Conservation (phyloP, 768 basidiomycete genomes). For the Heimioporus sp. region DNA sequence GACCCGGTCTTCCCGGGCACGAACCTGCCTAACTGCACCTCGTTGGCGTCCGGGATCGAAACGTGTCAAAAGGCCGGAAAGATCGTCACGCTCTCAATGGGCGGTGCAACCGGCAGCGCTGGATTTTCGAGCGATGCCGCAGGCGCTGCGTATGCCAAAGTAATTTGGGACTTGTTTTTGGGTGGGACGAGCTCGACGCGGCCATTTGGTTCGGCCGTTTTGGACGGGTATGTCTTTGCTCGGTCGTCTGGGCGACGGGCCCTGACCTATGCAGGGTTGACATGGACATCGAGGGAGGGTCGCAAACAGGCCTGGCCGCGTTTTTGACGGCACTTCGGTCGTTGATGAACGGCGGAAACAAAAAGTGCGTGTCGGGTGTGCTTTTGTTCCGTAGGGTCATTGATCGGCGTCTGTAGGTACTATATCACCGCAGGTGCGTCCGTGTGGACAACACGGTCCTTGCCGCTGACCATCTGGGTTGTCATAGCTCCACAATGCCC, state of each 20-base stretch:
- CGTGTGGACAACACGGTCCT: not conserved
- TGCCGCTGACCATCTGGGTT: too few species aligned
- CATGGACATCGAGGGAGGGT: conserved; percentile 49
- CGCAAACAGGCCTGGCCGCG: conserved; percentile 25
- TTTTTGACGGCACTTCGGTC: conserved; percentile 28
- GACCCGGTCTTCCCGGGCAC: conserved; percentile 62
- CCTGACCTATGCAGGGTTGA: conserved; percentile 31
- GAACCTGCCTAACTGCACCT: conserved; percentile 57
- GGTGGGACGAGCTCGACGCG: conserved; percentile 60
- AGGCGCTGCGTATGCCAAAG: conserved; percentile 57
- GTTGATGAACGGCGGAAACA: conserved; percentile 28
- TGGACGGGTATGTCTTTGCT: conserved; percentile 57
- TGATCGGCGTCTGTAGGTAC: conserved; percentile 28
- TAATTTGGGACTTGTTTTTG: conserved; percentile 67
- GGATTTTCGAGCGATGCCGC: conserved; percentile 59
- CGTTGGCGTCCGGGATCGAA: conserved; percentile 58
- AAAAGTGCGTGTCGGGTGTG: conserved; percentile 18
- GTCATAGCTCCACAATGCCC: conserved; percentile 41
- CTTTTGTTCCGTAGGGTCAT: not conserved
- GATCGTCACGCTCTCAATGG: conserved; percentile 55
- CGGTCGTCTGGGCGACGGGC: conserved; percentile 4
- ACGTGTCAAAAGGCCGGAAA: conserved; percentile 67
- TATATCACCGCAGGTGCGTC: conserved; percentile 41
- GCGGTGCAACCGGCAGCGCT: conserved; percentile 61
- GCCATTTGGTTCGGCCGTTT: conserved; percentile 68